A percentile compares a stretch with the other conserved stretches of the same genome.
Conservation (phyloP, 129 eudicot genomes). For the Helianthus tuberosus region DNA sequence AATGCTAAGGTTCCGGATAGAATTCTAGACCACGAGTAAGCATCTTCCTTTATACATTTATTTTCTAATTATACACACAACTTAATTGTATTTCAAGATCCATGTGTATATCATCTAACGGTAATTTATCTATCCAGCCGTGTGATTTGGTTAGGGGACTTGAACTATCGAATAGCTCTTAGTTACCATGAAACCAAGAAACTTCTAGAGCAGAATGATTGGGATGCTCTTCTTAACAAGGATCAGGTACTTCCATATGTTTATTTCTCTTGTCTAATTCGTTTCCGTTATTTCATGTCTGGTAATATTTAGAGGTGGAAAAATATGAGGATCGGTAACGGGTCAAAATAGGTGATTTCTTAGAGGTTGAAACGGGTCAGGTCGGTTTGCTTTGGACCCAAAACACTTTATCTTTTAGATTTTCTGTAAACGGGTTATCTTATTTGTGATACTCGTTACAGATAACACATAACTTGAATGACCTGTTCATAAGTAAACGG, state of each 20-base stretch:
- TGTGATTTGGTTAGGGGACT: constrained; percentile 70
- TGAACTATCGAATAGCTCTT: constrained; percentile 69
- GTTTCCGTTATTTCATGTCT: neutral
- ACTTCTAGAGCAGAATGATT: constrained; percentile 52
- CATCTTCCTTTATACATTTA: neutral
- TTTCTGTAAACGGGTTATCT: neutral
- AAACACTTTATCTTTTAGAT: neutral
- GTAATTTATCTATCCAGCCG: constrained; percentile 42
- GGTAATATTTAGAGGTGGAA: neutral
- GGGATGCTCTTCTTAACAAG: constrained; percentile 66
- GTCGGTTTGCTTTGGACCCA: neutral
- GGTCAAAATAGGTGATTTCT: neutral
- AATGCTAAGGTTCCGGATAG: constrained; percentile 51
- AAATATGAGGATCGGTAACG: constrained; percentile 1
- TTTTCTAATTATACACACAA: constrained; percentile 3
- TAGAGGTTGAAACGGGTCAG: neutral
- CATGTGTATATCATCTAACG: neutral
- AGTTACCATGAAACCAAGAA: constrained; percentile 58
- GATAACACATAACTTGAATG: neutral
- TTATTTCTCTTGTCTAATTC: neutral
- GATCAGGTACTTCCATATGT: constrained; percentile 56
- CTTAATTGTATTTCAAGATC: constrained; percentile 18
- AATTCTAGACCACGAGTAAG: constrained; percentile 74
- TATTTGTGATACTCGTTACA: neutral
- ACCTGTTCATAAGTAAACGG: neutral